A percentile compares a stretch with the other conserved stretches of the same genome.
Evolutionary conservation across 2,329 filamentous ascomycete genomes (phyloP).

Genomic region (Drechslerella stenobrocha): DNA sequence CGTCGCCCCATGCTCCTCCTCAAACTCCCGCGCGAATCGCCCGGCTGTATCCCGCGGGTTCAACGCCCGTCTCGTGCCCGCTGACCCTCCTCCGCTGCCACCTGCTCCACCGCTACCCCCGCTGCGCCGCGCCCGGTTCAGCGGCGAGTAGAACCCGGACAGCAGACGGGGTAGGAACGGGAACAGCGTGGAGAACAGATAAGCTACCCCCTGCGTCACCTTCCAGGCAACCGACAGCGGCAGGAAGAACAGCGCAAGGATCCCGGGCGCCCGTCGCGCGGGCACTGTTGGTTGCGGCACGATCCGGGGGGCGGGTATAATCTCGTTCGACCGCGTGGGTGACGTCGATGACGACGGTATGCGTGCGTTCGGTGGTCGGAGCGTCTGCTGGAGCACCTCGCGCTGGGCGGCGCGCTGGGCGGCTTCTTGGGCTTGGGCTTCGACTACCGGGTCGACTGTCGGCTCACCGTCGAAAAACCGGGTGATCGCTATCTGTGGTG

Average conservation of each 20-base stretch:
- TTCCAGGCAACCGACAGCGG: slow-evolving; percentile 79
- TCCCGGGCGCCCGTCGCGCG: slow-evolving; percentile 70
- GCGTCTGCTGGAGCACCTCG: slow-evolving; percentile 56
- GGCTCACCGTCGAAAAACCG: slow-evolving; percentile 98
- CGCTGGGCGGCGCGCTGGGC: slow-evolving; percentile 60
- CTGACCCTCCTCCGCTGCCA: not conserved
- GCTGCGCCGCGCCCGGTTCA: slow-evolving; percentile 22
- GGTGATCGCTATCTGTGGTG: slow-evolving; percentile 78
- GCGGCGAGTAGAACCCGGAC: slow-evolving; percentile 55
- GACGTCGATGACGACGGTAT: slow-evolving; percentile 54
- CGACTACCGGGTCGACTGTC: slow-evolving; percentile 71
- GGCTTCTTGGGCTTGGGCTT: slow-evolving; percentile 68
- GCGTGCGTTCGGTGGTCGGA: slow-evolving; percentile 50
- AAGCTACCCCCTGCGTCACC: slow-evolving; percentile 69
- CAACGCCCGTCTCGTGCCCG: slow-evolving; percentile 68
- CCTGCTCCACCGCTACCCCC: too few species aligned
- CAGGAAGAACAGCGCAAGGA: slow-evolving; percentile 76
- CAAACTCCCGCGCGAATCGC: slow-evolving; percentile 87
- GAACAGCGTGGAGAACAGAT: slow-evolving; percentile 72
- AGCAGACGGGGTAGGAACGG: slow-evolving; percentile 74
- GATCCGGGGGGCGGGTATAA: slow-evolving; percentile 77
- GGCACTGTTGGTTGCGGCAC: slow-evolving; percentile 73
- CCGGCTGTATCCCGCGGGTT: slow-evolving; percentile 85
- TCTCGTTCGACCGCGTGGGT: slow-evolving; percentile 54
- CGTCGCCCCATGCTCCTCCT: slow-evolving; percentile 81